Evolutionary conservation across 164 flowering plant genomes (phyloP).

Genomic region (Kalanchoe fedtschenkoi): DNA sequence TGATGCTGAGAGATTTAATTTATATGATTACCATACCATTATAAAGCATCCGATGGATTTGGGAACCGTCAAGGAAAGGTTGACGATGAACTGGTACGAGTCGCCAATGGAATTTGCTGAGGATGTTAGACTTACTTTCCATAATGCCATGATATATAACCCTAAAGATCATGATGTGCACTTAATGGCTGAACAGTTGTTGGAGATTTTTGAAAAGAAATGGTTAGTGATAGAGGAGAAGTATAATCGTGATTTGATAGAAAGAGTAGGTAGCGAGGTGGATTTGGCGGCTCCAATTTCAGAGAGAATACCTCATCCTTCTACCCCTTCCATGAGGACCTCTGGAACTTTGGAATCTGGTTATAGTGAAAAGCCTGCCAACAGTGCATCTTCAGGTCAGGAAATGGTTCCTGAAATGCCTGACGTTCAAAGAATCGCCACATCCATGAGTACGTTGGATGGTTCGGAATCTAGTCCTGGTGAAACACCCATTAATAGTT

Average conservation of each 20-base stretch:
- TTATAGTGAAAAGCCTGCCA: background rate
- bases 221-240: conserved; percentile 43
- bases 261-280: conserved; percentile 18
- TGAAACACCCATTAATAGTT: conserved; percentile 16
- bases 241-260: conserved; percentile 19
- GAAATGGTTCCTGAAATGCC: background rate
- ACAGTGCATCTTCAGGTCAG: background rate
- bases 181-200: conserved; percentile 51
- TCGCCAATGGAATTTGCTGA: conserved; percentile 69
- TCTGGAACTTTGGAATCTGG: conserved; percentile 38
- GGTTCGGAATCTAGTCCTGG: conserved; percentile 19
- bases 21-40: conserved; percentile 55
- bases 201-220: conserved; percentile 48
- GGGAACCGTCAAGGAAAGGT: conserved; percentile 58
- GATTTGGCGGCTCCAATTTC: conserved; percentile 22
- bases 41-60: conserved; percentile 85
- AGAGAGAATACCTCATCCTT: conserved; percentile 21
- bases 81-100: conserved; percentile 51
- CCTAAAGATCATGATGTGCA: conserved; percentile 80
- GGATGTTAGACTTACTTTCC: conserved; percentile 75
- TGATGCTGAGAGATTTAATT: conserved; percentile 48
- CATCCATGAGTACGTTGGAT: conserved; percentile 21
- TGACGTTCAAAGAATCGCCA: conserved; percentile 11
- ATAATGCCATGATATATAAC: conserved; percentile 78
- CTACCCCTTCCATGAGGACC: conserved; percentile 20